phyloP scores from a whole-genome alignment of 2,329 filamentous ascomycete species.

The Botrytis medusae region DNA sequence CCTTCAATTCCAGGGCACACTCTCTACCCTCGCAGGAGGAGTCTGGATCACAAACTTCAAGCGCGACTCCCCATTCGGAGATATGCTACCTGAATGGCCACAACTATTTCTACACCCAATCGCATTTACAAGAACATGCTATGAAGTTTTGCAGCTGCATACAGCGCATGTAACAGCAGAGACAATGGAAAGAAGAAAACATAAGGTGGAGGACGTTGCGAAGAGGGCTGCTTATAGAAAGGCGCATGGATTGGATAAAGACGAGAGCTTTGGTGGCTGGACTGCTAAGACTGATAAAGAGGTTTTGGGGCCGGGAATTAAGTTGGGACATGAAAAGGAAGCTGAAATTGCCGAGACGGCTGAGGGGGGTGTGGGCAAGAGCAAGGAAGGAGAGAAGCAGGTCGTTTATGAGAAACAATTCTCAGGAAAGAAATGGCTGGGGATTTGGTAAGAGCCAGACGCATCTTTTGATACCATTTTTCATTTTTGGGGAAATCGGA shows the following conservation, averaged over 20 bases:
- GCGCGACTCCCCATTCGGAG: constrained; percentile 72
- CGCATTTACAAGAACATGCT: constrained; percentile 61
- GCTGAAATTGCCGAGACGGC: constrained; percentile 12
- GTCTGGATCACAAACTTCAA: constrained; percentile 80
- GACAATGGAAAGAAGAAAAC: constrained; percentile 69
- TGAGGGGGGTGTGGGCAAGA: not conserved
- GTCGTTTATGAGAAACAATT: constrained; percentile 46
- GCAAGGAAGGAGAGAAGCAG: constrained; percentile 40
- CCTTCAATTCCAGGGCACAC: constrained; percentile 29
- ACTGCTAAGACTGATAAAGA: constrained; percentile 42
- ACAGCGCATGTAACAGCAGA: constrained; percentile 67
- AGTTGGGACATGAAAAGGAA: constrained; percentile 28
- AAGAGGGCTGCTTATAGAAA: constrained; percentile 85
- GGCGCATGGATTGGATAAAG: constrained; percentile 75
- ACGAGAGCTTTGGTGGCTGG: constrained; percentile 55
- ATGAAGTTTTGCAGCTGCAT: constrained; percentile 75
- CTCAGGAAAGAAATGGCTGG: constrained; percentile 76
- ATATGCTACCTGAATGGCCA: constrained; percentile 71
- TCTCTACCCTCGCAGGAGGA: constrained; percentile 60
- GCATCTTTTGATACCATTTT: not conserved
- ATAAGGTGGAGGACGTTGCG: constrained; percentile 78
- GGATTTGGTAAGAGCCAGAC: constrained; percentile 63
- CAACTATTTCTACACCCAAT: constrained; percentile 71
- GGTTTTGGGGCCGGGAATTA: constrained; percentile 39
- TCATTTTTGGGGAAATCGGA: not conserved